Evolutionary conservation across 202 grass and related monocot genomes (phyloP).

Genomic region (Eragrostis tef): DNA sequence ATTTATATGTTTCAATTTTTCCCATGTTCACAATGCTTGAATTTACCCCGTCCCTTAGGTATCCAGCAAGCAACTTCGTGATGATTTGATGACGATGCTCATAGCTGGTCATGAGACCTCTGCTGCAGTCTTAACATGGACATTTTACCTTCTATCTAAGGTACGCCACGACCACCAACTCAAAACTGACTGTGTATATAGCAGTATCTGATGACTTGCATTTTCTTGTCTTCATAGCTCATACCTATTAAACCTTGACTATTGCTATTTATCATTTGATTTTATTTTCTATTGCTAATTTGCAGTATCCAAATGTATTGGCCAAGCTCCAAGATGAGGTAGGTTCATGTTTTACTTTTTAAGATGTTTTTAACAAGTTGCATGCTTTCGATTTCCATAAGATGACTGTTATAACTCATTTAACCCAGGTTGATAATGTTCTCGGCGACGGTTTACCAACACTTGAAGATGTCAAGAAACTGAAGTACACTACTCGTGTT

Average conservation of each 20-base stretch:
- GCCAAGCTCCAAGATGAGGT: constrained; percentile 96
- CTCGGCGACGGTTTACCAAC: constrained; percentile 79
- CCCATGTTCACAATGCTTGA: constrained; percentile 44
- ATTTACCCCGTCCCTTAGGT: constrained; percentile 64
- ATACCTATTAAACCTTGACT: not conserved
- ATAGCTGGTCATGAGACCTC: constrained; percentile 98
- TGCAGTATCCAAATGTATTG: constrained; percentile 83
- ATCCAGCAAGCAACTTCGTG: constrained; percentile 92
- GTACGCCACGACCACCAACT: constrained; percentile 43
- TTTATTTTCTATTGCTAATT: constrained; percentile 15
- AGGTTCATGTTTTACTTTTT: constrained; percentile 31
- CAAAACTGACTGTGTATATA: constrained; percentile 4
- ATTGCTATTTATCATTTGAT: constrained; percentile 1
- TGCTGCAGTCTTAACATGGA: constrained; percentile 97
- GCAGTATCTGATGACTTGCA: constrained; percentile 3
- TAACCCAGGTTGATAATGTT: constrained; percentile 77
- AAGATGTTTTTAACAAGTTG: constrained; percentile 25
- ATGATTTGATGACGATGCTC: constrained; percentile 98
- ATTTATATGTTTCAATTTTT: constrained; percentile 20
- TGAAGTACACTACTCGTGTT: constrained; percentile 88
- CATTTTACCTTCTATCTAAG: constrained; percentile 98
- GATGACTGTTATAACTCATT: constrained; percentile 40
- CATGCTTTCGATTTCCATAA: constrained; percentile 1
- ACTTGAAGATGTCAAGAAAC: constrained; percentile 86
- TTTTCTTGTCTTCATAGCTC: constrained; percentile 6